These are phyloP conservation scores for Flaveria brownii DNA, from an alignment of 129 eudicot species.

Conservation along the genomic window DNA sequence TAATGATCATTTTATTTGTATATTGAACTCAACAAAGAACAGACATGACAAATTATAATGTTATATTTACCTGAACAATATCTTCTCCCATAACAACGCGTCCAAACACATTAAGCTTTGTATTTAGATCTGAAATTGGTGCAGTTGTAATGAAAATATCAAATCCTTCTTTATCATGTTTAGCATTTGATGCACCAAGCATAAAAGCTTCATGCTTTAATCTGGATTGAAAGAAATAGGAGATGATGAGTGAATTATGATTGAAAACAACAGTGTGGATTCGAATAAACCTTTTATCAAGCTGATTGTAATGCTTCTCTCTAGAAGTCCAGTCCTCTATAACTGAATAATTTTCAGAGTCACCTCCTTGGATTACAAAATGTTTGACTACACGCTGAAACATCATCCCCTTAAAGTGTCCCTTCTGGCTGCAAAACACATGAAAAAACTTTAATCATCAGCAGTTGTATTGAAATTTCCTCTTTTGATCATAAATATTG, in stretches of 20 bases:
- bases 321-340: conserved; percentile 86
- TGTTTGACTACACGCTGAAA: conserved; percentile 89
- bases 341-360: conserved; percentile 49
- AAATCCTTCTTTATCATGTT: conserved; percentile 56
- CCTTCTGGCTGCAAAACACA: conserved; percentile 69
- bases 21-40: background rate
- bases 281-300: conserved; percentile 63
- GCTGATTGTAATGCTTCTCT: conserved; percentile 85
- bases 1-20: background rate
- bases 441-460: background rate
- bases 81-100: conserved; percentile 89
- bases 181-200: conserved; percentile 87
- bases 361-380: conserved; percentile 91
- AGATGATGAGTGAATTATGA: background rate
- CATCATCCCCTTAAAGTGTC: conserved; percentile 80
- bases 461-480: conserved; percentile 1
- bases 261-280: background rate
- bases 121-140: conserved; percentile 94
- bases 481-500: background rate
- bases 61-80: conserved; percentile 75
- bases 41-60: background rate
- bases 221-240: conserved; percentile 35
- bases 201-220: conserved; percentile 95
- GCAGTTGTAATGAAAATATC: conserved; percentile 87
- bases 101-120: conserved; percentile 85